Conservation (phyloP, 192 early-diverging fungal genomes). For the Chytriomyces sp. region DNA sequence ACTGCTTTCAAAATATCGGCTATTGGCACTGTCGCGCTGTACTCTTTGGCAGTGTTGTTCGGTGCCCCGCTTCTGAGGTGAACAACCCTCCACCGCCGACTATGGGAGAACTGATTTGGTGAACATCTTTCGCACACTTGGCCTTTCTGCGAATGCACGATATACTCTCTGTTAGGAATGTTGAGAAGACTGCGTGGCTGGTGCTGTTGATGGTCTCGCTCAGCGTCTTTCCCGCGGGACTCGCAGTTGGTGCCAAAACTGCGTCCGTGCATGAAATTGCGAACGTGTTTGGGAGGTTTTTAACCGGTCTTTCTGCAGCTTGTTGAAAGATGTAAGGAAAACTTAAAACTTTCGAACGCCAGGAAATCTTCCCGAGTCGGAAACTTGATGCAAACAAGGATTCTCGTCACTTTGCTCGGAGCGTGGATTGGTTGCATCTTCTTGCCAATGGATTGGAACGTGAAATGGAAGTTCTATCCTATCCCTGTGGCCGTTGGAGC, state of each 20-base stretch:
- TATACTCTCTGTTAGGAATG: not conserved
- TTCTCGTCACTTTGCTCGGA: not conserved
- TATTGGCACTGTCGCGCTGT: conserved; percentile 1
- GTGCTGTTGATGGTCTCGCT: not conserved
- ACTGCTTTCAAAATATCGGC: not conserved
- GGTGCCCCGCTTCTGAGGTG: not conserved
- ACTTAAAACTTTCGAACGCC: no score
- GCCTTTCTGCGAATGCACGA: no score
- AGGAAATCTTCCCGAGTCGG: not conserved
- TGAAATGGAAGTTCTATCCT: conserved; percentile 28
- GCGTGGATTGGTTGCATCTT: conserved; percentile 23
- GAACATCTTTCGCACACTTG: no score
- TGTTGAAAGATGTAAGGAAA: no score
- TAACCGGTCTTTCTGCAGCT: no score
- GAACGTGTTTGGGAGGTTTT: no score
- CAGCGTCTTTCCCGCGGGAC: not conserved
- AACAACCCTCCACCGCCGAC: no score
- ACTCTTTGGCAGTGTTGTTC: conserved; percentile 8
- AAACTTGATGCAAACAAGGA: not conserved
- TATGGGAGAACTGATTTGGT: no score
- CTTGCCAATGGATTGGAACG: conserved; percentile 30
- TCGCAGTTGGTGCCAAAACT: no score
- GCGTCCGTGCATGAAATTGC: no score
- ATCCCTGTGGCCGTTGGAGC: conserved; percentile 8
- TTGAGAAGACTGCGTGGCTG: not conserved